A percentile compares a stretch with the other conserved stretches of the same genome.
Evolutionary conservation across 768 basidiomycete species (phyloP).

Genomic region (Clavulina sp.): DNA sequence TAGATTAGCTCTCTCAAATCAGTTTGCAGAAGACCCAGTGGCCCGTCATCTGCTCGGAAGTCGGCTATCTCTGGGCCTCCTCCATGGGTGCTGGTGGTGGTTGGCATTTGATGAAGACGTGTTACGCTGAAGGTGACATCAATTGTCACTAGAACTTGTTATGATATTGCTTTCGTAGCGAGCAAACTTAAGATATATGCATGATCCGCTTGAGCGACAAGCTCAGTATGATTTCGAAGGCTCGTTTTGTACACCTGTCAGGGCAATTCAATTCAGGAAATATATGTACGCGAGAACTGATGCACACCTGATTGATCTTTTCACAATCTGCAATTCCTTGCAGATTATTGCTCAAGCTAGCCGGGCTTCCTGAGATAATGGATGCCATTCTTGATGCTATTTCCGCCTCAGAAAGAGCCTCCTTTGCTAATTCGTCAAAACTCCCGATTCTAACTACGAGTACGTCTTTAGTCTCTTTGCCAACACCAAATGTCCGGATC

Average conservation of each 20-base stretch:
- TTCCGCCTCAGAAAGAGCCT: constrained; percentile 21
- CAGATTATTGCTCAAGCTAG: constrained; percentile 27
- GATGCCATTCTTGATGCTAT: constrained; percentile 34
- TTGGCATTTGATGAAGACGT: constrained; percentile 25
- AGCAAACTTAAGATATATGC: constrained; percentile 41
- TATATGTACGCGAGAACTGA: no score
- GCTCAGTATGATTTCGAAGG: no score
- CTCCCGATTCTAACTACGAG: constrained; percentile 49
- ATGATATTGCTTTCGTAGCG: constrained; percentile 45
- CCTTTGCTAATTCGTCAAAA: constrained; percentile 7
- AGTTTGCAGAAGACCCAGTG: neutral
- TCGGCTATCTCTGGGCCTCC: neutral
- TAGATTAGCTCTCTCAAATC: constrained; percentile 5
- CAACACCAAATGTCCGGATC: constrained; percentile 70
- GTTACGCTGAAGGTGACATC: no score
- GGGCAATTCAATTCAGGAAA: no score
- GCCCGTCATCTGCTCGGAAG: neutral
- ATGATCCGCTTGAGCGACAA: neutral
- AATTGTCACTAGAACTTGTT: no score
- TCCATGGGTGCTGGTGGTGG: neutral
- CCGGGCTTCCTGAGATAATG: constrained; percentile 40
- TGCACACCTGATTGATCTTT: constrained; percentile 51
- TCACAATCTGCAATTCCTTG: constrained; percentile 47
- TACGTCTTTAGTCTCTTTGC: constrained; percentile 42
- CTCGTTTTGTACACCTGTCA: no score